These are phyloP conservation scores for Hippophae tibetana DNA, from an alignment of 306 rosid genomes.

Conservation along the genomic window DNA sequence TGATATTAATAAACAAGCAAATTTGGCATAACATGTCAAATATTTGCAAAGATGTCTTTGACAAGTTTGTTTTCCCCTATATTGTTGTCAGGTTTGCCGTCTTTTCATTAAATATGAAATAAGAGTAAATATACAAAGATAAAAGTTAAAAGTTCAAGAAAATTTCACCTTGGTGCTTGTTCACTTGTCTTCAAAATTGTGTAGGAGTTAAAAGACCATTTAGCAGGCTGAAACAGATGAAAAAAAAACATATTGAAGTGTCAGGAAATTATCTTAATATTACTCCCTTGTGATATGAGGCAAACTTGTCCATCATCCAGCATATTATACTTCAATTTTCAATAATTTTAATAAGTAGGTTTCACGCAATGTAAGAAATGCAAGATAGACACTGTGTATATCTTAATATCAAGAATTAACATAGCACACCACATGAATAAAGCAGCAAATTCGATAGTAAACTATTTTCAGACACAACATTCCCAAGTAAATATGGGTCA, in stretches of 20 bases:
- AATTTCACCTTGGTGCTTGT: constrained; percentile 75
- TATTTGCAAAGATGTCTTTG: not conserved
- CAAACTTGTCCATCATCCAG: not conserved
- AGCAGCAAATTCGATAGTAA: too few species aligned
- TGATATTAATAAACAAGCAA: not conserved
- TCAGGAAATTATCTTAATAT: too few species aligned
- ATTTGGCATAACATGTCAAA: not conserved
- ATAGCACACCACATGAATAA: too few species aligned
- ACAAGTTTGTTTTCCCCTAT: not conserved
- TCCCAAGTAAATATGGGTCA: too few species aligned
- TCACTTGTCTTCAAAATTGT: constrained; percentile 85
- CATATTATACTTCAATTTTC: too few species aligned
- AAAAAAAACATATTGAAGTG: not conserved
- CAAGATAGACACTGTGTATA: too few species aligned
- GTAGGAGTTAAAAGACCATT: constrained; percentile 83
- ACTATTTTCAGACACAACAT: too few species aligned
- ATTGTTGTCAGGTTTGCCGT: not conserved
- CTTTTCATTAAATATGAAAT: not conserved
- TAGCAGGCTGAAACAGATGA: constrained; percentile 57
- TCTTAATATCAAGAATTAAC: too few species aligned
- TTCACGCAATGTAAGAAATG: too few species aligned
- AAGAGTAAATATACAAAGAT: not conserved
- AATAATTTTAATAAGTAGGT: too few species aligned
- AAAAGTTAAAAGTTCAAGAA: constrained; percentile 5
- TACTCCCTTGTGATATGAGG: not conserved